Evolutionary conservation across 495 filamentous ascomycete species (phyloP).

Genomic region (Echria macrotheca): DNA sequence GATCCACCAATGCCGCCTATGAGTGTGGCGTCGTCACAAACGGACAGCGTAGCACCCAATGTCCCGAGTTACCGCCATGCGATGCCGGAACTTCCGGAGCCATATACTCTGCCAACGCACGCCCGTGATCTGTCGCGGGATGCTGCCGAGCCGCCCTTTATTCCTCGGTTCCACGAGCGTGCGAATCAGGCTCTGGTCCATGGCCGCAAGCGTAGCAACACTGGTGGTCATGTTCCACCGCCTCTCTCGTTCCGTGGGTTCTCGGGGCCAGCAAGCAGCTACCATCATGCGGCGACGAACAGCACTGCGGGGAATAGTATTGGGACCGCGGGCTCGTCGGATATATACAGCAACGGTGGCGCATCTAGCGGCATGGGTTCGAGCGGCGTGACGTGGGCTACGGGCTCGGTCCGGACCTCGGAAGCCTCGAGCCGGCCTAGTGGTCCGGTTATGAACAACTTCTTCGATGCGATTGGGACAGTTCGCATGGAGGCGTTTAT

Average conservation of each 20-base stretch:
- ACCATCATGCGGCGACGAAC: constrained; percentile 41
- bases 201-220: constrained; percentile 79
- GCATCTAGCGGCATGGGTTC: constrained; percentile 25
- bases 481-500: constrained; percentile 97
- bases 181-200: constrained; percentile 46
- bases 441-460: constrained; percentile 42
- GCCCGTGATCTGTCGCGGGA: constrained; percentile 38
- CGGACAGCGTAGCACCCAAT: constrained; percentile 25
- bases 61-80: constrained; percentile 24
- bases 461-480: constrained; percentile 77
- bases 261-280: constrained; percentile 53
- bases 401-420: constrained; percentile 50
- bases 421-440: constrained; percentile 53
- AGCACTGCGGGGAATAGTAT: constrained; percentile 49
- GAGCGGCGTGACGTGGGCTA: constrained; percentile 34
- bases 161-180: constrained; percentile 67
- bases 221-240: constrained; percentile 62
- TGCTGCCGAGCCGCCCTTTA: constrained; percentile 69
- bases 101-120: constrained; percentile 23
- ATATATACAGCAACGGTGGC: constrained; percentile 44
- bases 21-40: constrained; percentile 14
- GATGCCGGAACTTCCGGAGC: constrained; percentile 18
- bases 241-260: constrained; percentile 67
- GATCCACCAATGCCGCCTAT: constrained; percentile 18
- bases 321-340: constrained; percentile 53